phyloP scores from a whole-genome alignment of 495 filamentous ascomycete genomes.

The Aspergillus kassunensis region DNA sequence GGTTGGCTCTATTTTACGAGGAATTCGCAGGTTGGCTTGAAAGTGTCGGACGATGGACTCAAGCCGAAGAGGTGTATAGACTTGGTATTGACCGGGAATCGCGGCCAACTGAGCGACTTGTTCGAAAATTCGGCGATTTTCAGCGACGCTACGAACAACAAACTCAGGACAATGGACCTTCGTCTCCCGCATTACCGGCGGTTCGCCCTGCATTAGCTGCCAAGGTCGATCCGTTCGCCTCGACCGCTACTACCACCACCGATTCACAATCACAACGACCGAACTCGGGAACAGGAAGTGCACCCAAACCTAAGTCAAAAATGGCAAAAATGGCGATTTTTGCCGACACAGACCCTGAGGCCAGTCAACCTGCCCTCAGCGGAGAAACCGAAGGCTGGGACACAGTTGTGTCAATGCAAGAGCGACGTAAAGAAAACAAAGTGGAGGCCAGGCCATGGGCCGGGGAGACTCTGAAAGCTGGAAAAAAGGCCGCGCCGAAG shows the following conservation, averaged over 20 bases:
- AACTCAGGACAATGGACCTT: slow-evolving; percentile 61
- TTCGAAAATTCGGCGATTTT: slow-evolving; percentile 89
- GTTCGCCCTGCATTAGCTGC: slow-evolving; percentile 81
- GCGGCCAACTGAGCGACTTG: slow-evolving; percentile 70
- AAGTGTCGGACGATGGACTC: slow-evolving; percentile 75
- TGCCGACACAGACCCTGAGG: slow-evolving; percentile 59
- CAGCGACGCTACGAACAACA: slow-evolving; percentile 66
- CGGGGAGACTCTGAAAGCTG: slow-evolving; percentile 84
- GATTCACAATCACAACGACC: slow-evolving; percentile 66
- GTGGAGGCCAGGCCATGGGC: slow-evolving; percentile 86
- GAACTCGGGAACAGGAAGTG: slow-evolving; percentile 36
- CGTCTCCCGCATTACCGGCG: slow-evolving; percentile 78
- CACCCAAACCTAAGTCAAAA: slow-evolving; percentile 56
- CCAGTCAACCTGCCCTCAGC: slow-evolving; percentile 41
- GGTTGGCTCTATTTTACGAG: slow-evolving; percentile 91
- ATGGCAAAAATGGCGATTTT: slow-evolving; percentile 89
- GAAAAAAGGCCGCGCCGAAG: slow-evolving; percentile 67
- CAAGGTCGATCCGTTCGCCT: slow-evolving; percentile 77
- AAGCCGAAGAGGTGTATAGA: slow-evolving; percentile 90
- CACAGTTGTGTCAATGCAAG: slow-evolving; percentile 75
- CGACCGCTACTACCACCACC: slow-evolving; percentile 28
- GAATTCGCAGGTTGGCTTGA: slow-evolving; percentile 95
- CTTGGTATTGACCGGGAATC: slow-evolving; percentile 86
- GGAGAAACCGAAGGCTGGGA: slow-evolving; percentile 75
- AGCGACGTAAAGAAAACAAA: slow-evolving; percentile 91